These are phyloP conservation scores for Pichia sporocuriosa DNA, from an alignment of 805 yeast genomes.

Conservation along the genomic window DNA sequence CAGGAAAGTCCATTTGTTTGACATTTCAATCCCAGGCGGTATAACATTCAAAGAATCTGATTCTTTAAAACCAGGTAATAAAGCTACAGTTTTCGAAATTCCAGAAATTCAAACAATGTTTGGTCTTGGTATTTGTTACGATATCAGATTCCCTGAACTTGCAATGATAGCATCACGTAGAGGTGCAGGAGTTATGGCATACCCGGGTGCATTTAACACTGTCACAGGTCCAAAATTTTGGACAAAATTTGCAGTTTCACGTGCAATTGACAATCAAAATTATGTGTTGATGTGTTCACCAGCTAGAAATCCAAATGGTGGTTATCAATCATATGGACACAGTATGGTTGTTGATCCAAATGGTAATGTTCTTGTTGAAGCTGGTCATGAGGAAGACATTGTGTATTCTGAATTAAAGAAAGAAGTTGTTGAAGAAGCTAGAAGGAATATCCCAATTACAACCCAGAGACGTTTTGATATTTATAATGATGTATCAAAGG, in stretches of 20 bases:
- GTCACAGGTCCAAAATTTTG: conserved; percentile 82
- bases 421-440: conserved; percentile 44
- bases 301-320: conserved; percentile 57
- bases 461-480: conserved; percentile 68
- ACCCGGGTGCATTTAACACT: conserved; percentile 81
- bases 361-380: conserved; percentile 59
- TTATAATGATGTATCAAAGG: conserved; percentile 38
- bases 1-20: conserved; percentile 86
- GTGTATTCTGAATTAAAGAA: conserved; percentile 71
- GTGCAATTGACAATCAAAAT: conserved; percentile 71
- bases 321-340: conserved; percentile 64
- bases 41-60: conserved; percentile 81
- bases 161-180: conserved; percentile 64
- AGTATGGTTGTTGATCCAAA: conserved; percentile 57
- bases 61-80: conserved; percentile 70
- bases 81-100: conserved; percentile 69
- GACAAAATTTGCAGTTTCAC: conserved; percentile 65
- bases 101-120: conserved; percentile 54
- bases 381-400: conserved; percentile 73
- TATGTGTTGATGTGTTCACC: conserved; percentile 82
- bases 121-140: conserved; percentile 85
- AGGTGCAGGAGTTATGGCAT: conserved; percentile 67
- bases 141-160: conserved; percentile 73
- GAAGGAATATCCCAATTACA: conserved; percentile 63
- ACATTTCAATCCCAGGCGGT: conserved; percentile 86